Evolutionary conservation across 148 eudicot genomes (phyloP).

Genomic region (Polygonum aviculare): DNA sequence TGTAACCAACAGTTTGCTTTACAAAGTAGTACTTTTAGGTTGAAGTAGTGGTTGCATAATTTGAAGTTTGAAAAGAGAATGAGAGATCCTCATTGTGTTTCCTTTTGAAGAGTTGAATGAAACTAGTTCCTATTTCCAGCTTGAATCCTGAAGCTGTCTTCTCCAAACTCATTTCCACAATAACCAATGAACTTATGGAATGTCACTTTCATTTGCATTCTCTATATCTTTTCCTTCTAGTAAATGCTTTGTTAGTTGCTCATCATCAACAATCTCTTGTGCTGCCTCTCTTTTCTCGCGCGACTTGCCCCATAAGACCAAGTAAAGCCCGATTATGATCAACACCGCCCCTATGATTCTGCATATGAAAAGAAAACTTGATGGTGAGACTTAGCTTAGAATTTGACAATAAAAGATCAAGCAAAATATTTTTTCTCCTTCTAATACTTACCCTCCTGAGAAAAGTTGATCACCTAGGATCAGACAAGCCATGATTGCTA

Average conservation of each 20-base stretch:
- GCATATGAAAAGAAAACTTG: constrained; percentile 5
- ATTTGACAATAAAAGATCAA: neutral
- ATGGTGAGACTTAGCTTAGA: neutral
- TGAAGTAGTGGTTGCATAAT: neutral
- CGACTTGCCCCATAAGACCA: constrained; percentile 73
- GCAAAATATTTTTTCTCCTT: neutral
- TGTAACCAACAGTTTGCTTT: neutral
- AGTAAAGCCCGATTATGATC: constrained; percentile 56
- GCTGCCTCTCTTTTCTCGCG: constrained; percentile 30
- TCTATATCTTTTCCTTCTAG: constrained; percentile 22
- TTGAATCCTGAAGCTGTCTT: neutral
- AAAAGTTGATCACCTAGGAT: constrained; percentile 62
- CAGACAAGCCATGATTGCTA: constrained; percentile 58
- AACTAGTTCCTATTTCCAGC: neutral
- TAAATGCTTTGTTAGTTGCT: constrained; percentile 46
- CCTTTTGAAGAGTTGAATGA: neutral
- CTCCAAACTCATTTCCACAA: neutral
- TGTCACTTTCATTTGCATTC: constrained; percentile 27
- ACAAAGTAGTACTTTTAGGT: neutral
- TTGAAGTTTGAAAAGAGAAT: neutral
- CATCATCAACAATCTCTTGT: constrained; percentile 23
- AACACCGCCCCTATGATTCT: constrained; percentile 59
- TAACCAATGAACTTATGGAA: constrained; percentile 23
- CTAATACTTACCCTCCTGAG: constrained; percentile 63
- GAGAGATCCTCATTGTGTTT: neutral